These are phyloP conservation scores for Rhizoclosmatium globosum DNA, from an alignment of 192 early-diverging fungal species.

Conservation along the genomic window DNA sequence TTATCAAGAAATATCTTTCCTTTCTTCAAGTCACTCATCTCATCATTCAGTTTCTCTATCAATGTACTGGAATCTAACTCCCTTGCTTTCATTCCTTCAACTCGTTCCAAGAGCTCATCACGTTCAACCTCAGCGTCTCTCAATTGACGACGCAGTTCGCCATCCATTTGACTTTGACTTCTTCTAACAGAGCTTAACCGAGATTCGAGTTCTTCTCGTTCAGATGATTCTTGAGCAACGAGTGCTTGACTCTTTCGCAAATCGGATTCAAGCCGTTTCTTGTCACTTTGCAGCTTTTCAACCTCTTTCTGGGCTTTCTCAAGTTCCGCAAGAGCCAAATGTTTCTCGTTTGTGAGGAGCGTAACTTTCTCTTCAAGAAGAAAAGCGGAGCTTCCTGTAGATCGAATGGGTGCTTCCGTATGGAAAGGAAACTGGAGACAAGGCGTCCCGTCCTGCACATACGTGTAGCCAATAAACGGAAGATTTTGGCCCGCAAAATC, in stretches of 20 bases:
- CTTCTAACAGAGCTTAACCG: conserved; percentile 16
- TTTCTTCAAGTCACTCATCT: not conserved
- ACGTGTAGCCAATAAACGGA: conserved; percentile 90
- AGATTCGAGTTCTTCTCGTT: conserved; percentile 29
- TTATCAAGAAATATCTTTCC: conserved; percentile 18
- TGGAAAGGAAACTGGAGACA: conserved; percentile 35
- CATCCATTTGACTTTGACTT: conserved; percentile 2
- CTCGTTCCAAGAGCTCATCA: conserved; percentile 10
- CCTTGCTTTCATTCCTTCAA: not conserved
- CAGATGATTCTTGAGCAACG: not conserved
- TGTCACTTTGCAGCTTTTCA: conserved; percentile 27
- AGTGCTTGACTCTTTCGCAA: conserved; percentile 5
- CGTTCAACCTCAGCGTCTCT: conserved; percentile 21
- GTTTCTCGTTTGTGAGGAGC: too few species aligned
- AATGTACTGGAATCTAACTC: not conserved
- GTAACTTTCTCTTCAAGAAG: too few species aligned
- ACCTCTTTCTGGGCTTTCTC: conserved; percentile 3
- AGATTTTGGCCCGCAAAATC: conserved; percentile 81
- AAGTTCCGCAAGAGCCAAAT: too few species aligned
- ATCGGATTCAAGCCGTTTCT: conserved; percentile 27
- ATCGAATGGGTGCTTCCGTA: not conserved
- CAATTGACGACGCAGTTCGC: not conserved
- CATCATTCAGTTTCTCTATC: not conserved
- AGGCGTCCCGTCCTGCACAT: conserved; percentile 53
- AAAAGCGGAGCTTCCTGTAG: not conserved